These are phyloP conservation scores for Aegilops sharonensis DNA, from an alignment of 176 grass and related monocot genomes.

Conservation along the genomic window DNA sequence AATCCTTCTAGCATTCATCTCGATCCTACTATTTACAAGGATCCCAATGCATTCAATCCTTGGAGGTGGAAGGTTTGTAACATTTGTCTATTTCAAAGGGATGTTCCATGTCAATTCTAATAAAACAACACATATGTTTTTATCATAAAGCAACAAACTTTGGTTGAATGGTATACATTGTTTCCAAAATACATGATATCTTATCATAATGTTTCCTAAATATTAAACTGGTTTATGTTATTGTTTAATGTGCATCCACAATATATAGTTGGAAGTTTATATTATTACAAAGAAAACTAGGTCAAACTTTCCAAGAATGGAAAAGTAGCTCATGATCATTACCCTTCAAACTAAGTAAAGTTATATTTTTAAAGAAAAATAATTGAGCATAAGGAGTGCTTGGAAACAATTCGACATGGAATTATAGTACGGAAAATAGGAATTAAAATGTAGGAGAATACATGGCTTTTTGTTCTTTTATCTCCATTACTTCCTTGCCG, in stretches of 20 bases:
- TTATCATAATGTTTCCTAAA: not conserved
- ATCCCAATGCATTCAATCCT: conserved; percentile 56
- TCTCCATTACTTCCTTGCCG: not conserved
- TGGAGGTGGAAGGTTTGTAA: conserved; percentile 29
- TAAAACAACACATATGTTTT: no score
- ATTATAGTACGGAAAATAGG: no score
- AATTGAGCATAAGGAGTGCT: no score
- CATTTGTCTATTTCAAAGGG: not conserved
- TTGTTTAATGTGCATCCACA: not conserved
- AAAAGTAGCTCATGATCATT: not conserved
- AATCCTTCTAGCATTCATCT: conserved; percentile 37
- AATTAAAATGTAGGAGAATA: no score
- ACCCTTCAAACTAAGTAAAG: not conserved
- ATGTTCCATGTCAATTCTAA: not conserved
- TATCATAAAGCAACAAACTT: not conserved
- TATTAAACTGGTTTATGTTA: not conserved
- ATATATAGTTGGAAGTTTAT: not conserved
- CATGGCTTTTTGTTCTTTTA: not conserved
- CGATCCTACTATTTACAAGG: conserved; percentile 40
- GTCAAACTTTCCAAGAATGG: not conserved
- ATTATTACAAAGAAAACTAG: not conserved
- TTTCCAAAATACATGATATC: not conserved
- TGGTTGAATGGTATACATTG: not conserved
- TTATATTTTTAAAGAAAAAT: not conserved
- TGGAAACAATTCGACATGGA: no score